Base-by-base conservation (phyloP, 1,139 yeast genomes). In the Pichia sp. region DNA sequence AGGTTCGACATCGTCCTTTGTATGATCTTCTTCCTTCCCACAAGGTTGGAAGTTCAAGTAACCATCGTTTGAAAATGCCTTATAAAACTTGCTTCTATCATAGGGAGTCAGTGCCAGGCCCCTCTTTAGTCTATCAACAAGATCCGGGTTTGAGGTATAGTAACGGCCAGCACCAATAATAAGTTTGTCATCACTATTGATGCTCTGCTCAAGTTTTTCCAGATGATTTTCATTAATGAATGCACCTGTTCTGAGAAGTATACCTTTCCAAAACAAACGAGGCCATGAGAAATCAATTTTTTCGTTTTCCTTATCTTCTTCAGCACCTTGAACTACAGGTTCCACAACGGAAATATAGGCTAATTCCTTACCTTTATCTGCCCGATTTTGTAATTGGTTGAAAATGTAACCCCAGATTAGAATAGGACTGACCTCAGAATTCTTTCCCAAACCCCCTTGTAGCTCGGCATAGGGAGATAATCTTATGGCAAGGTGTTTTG, bases 381-480 rank as follows among this genome's bases (percentile, higher is more conserved):
- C 78, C 56, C 80, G 66, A 50, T 64, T 69, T 60, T 76, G 75
- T 20, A 76, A 64, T 58, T 76, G 72, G 49, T 64, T 57, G 12
- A 73, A 60, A 29, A 76, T 56, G 59, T 76, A 75, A n/a, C 72
- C 70, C 53, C 69, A 71, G 4, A 68, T 67, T n/a, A 71, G 73
- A 40, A 72, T 65, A 12, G 79, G 77, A 50, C 73, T 72, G 27
- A 70, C 67, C 20, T 62, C 67, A 41, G 70, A 71, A n/a, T 73
- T 65, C 30, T 61, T 72, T 27, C 68, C 71, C 42, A 48, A 62
- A 64, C 73, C 71, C 36, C 74, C 78, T 62, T 73, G 75, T 64
- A 73, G 71, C 3, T 61, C 62, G 27, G 76, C 73, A 73, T 78
- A 83, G 24, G 46, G 92, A 9, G 89, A 81, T 12, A 86, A 62